Evolutionary conservation across 257 asterid genomes (phyloP).

Genomic region (Gentiana macrophylla): DNA sequence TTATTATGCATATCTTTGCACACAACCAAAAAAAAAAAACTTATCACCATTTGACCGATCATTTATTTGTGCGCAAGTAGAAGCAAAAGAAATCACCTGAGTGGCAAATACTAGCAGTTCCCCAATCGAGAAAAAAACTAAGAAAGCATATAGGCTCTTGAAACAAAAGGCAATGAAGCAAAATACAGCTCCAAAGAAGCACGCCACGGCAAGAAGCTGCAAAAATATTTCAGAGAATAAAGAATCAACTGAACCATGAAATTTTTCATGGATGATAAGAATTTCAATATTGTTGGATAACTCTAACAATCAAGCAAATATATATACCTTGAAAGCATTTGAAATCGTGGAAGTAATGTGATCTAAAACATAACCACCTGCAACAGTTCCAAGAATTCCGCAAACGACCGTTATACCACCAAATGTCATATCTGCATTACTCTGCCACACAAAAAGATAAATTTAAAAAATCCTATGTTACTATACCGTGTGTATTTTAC

Average conservation of each 20-base stretch:
- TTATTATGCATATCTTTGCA: neutral
- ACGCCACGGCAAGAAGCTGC: conserved; percentile 73
- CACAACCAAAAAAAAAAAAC: neutral
- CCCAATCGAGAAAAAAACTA: conserved; percentile 65
- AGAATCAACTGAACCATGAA: neutral
- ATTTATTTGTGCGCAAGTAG: neutral
- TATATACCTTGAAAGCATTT: conserved; percentile 77
- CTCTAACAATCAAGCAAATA: neutral
- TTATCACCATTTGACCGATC: neutral
- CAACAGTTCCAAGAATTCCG: conserved; percentile 73
- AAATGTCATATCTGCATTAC: conserved; percentile 71
- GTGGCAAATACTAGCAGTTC: conserved; percentile 61
- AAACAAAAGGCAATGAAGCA: conserved; percentile 88
- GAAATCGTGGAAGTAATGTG: conserved; percentile 52
- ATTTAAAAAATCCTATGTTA: neutral
- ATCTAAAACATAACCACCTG: conserved; percentile 74
- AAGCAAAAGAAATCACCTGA: conserved; percentile 40
- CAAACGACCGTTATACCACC: conserved; percentile 76
- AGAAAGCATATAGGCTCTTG: conserved; percentile 48
- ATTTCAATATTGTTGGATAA: no score
- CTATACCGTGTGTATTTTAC: neutral
- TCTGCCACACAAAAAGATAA: conserved; percentile 27
- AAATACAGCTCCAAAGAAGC: conserved; percentile 56
- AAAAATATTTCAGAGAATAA: neutral
- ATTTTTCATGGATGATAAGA: no score